Conservation (phyloP, 163 green algal species). For the Chlorella variabilis region DNA sequence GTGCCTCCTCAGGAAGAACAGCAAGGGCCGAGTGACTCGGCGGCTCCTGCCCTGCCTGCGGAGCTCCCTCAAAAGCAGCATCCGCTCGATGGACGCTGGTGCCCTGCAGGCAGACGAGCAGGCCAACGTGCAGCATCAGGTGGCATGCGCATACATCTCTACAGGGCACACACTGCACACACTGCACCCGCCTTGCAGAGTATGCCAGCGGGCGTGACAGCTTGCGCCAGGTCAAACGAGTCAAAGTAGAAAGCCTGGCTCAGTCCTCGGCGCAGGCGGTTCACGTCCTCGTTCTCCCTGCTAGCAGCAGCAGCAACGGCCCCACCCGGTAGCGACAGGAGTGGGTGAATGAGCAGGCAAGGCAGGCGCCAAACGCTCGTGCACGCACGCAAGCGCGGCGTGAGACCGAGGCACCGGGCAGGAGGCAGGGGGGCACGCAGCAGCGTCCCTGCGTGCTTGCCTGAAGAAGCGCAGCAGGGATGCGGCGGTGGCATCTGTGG, state of each 20-base stretch:
- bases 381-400: background rate
- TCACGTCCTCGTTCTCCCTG: constrained; percentile 40
- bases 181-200: constrained; percentile 19
- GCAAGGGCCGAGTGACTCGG: background rate
- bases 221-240: constrained; percentile 25
- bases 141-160: background rate
- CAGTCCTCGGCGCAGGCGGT: constrained; percentile 31
- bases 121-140: too few species aligned
- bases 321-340: too few species aligned
- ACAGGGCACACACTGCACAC: too few species aligned
- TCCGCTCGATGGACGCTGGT: background rate
- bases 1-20: background rate
- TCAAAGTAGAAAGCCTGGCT: constrained; percentile 15
- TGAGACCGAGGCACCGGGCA: background rate
- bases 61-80: constrained; percentile 4
- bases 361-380: background rate
- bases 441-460: too few species aligned
- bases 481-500: background rate
- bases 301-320: too few species aligned
- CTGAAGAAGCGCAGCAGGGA: constrained; percentile 44
- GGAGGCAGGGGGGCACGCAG: background rate
- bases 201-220: constrained; percentile 24
- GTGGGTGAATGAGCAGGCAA: background rate
- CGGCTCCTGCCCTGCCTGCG: background rate
- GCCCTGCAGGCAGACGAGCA: background rate